Base-by-base conservation (phyloP, 495 filamentous ascomycete genomes). In the Aspergillus indologenus region DNA sequence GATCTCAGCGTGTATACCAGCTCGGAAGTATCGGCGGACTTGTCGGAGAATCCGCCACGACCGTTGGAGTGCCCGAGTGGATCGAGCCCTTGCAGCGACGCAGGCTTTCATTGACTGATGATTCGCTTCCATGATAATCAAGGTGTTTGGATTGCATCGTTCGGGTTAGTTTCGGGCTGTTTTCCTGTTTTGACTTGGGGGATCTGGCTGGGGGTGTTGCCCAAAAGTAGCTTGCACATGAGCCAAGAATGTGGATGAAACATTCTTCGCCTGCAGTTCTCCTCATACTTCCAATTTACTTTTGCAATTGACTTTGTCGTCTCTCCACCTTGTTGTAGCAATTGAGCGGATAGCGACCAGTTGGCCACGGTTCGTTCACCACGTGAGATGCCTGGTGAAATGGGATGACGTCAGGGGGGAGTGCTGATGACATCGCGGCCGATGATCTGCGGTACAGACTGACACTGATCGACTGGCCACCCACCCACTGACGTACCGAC, bases 381-480 rank as follows among this genome's bases (percentile, higher is more conserved):
- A 68, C 65, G 65, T 68, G 65, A 68, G 50, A 44, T 18, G n/a
- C n/a, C n/a, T n/a, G 26, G 40, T 65, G 65, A 63, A 62, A 56
- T 64, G 58, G 56, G 44, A 63, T 65, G 64, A 67, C 64, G 67
- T 46, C 62, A 65, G 56, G 14, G 21, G 56, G 58, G 51, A 34
- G n/a, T n/a, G n/a, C n/a, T 61, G 59, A 51, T 59, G 53, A 61
- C 62, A 57, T 59, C 56, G 50, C 42, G 52, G 53, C 20, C 23
- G 40, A 19, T 14, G n/a, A 50, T 34, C 45, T 42, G 48, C 58
- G 20, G 34, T 44, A n/a, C n/a, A n/a, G 5, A 23, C 21, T 24
- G 46, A 23, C 46, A 3, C 9, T n/a, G n/a, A n/a, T 29, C 26
- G 26, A 3, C 26, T 29, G 26, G 34, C 12, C 34, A 4, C 34